Evolutionary conservation across 257 asterid species (phyloP).

Genomic region (Gentiana macrophylla): DNA sequence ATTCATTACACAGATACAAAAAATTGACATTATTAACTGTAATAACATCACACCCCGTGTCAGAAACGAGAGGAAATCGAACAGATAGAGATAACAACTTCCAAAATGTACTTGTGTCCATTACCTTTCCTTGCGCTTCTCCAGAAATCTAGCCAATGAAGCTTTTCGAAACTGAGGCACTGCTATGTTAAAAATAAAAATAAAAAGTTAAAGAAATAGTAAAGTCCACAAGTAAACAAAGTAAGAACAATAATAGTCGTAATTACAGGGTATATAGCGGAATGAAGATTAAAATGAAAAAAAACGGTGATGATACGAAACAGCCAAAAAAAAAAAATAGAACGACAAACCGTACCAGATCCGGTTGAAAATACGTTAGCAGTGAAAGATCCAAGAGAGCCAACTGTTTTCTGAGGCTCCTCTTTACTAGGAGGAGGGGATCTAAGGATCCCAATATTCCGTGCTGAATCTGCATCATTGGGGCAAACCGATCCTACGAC

Average conservation of each 20-base stretch:
- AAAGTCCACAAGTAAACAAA: too few species aligned
- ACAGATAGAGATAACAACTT: conserved; percentile 6
- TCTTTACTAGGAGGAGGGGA: conserved; percentile 22
- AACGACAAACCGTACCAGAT: conserved; percentile 28
- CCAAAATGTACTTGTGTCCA: neutral
- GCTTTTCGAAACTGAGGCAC: conserved; percentile 89
- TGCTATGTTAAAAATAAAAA: conserved; percentile 41
- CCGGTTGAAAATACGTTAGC: conserved; percentile 40
- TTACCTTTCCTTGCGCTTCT: conserved; percentile 87
- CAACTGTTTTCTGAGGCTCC: conserved; percentile 29
- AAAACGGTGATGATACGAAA: too few species aligned
- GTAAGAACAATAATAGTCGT: too few species aligned
- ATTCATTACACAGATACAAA: neutral
- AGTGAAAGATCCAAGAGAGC: conserved; percentile 29
- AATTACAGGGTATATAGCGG: too few species aligned
- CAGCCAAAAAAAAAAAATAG: neutral
- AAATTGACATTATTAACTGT: neutral
- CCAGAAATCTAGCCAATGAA: conserved; percentile 82
- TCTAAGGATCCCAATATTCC: conserved; percentile 21
- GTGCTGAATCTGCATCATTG: conserved; percentile 15
- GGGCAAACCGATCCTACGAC: conserved; percentile 14
- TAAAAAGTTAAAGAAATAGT: too few species aligned
- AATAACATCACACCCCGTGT: neutral
- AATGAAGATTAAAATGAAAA: too few species aligned
- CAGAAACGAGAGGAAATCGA: too few species aligned